These are phyloP conservation scores for Saccharomycopsis javanensis DNA, from an alignment of 805 yeast species.

Conservation along the genomic window DNA sequence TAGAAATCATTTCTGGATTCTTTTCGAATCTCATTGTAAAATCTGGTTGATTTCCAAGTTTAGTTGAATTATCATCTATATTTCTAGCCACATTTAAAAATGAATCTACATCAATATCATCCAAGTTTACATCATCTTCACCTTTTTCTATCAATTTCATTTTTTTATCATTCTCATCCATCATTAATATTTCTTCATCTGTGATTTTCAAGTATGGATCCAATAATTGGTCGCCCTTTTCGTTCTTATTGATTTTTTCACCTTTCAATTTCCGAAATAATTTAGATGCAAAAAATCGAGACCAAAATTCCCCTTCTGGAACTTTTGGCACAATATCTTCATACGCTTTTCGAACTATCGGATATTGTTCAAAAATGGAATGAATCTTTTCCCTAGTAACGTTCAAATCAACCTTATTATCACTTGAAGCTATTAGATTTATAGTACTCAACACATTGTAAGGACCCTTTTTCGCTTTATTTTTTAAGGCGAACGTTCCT, in stretches of 20 bases:
- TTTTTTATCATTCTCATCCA: constrained; percentile 15
- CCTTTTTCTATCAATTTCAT: constrained; percentile 11
- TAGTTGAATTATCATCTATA: constrained; percentile 67
- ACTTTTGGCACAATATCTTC: constrained; percentile 85
- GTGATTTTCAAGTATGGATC: constrained; percentile 75
- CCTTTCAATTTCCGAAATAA: constrained; percentile 83
- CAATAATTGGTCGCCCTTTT: constrained; percentile 73
- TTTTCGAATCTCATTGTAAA: constrained; percentile 66
- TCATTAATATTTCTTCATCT: constrained; percentile 36
- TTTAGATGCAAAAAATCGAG: constrained; percentile 85
- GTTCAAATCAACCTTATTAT: constrained; percentile 86
- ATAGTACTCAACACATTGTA: constrained; percentile 90
- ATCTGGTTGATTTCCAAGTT: constrained; percentile 75
- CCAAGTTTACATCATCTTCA: constrained; percentile 25
- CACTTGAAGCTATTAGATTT: constrained; percentile 86
- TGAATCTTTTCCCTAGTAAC: constrained; percentile 84
- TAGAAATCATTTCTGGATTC: constrained; percentile 48
- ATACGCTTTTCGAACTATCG: constrained; percentile 81
- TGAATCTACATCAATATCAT: constrained; percentile 37
- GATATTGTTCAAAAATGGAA: constrained; percentile 86
- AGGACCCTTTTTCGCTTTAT: constrained; percentile 81
- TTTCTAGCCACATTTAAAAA: constrained; percentile 76
- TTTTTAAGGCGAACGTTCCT: constrained; percentile 77
- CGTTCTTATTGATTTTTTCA: constrained; percentile 64
- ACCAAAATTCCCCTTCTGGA: constrained; percentile 92